Evolutionary conservation across 257 asterid species (phyloP).

Genomic region (Solanum lycopersicoides): DNA sequence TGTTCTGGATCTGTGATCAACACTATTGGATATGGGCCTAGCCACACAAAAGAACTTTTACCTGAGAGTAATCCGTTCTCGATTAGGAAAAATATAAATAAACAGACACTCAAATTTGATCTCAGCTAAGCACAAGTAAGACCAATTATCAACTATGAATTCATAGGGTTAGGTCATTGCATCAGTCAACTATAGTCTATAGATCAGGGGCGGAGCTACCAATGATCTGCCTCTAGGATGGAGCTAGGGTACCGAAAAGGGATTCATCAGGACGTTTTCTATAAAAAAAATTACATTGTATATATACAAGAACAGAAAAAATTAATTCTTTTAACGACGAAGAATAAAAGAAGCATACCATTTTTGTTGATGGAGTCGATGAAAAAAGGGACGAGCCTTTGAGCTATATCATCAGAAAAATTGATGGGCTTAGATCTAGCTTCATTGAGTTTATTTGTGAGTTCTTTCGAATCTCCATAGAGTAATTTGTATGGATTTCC

Average conservation of each 20-base stretch:
- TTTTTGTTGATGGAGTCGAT: constrained; percentile 1
- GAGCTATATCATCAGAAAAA: constrained; percentile 23
- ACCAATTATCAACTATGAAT: not conserved
- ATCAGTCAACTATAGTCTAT: not conserved
- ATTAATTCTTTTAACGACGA: too few species aligned
- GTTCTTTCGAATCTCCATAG: constrained; percentile 25
- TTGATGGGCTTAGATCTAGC: constrained; percentile 23
- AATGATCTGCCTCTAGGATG: not conserved
- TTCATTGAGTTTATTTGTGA: not conserved
- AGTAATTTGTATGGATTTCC: constrained; percentile 25
- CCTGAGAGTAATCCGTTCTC: constrained; percentile 18
- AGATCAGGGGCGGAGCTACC: not conserved
- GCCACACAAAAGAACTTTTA: constrained; percentile 30
- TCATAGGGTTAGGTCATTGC: not conserved
- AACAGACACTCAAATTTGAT: not conserved
- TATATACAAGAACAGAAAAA: too few species aligned
- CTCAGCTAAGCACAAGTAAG: not conserved
- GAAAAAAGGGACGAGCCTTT: constrained; percentile 17
- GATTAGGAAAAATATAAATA: not conserved
- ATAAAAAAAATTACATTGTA: too few species aligned
- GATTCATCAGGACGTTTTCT: not conserved
- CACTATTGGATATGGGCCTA: constrained; percentile 40
- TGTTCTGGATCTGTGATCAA: constrained; percentile 29
- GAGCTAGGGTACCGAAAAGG: not conserved
- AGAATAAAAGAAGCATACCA: constrained; percentile 14